Conservation (phyloP, 768 basidiomycete genomes). For the Ramaria sp. region DNA sequence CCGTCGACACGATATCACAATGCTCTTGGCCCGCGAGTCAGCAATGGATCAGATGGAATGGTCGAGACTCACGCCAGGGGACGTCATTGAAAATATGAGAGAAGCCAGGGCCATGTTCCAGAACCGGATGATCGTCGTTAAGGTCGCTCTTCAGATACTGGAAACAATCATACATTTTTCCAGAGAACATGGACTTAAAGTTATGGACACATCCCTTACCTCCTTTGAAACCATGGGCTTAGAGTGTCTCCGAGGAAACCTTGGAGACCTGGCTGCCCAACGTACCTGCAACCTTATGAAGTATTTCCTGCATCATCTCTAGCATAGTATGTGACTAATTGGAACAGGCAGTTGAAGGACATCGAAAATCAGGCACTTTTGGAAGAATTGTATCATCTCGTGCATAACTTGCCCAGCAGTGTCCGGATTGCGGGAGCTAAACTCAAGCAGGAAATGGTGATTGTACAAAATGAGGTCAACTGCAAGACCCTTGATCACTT, state of each 20-base stretch:
- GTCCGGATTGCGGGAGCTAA: slow-evolving; percentile 15
- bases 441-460: not conserved
- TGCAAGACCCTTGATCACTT: slow-evolving; percentile 19
- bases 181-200: not conserved
- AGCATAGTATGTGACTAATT: not conserved
- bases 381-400: slow-evolving; percentile 28
- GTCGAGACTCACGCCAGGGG: not conserved
- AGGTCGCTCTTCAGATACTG: not conserved
- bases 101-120: slow-evolving; percentile 1
- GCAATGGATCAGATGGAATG: not conserved
- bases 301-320: not conserved
- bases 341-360: slow-evolving; percentile 31
- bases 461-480: slow-evolving; percentile 5
- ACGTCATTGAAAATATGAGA: not conserved
- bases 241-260: not conserved
- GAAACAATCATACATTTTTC: not conserved
- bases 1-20: not conserved
- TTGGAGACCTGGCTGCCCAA: not conserved
- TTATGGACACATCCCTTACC: not conserved
- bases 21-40: not conserved
- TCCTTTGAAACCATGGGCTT: not conserved
- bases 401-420: slow-evolving; percentile 22
- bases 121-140: not conserved
- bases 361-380: slow-evolving; percentile 29
- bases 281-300: not conserved